Evolutionary conservation across 1,139 yeast species (phyloP).

Genomic region (Scheffersomyces segobiensis): DNA sequence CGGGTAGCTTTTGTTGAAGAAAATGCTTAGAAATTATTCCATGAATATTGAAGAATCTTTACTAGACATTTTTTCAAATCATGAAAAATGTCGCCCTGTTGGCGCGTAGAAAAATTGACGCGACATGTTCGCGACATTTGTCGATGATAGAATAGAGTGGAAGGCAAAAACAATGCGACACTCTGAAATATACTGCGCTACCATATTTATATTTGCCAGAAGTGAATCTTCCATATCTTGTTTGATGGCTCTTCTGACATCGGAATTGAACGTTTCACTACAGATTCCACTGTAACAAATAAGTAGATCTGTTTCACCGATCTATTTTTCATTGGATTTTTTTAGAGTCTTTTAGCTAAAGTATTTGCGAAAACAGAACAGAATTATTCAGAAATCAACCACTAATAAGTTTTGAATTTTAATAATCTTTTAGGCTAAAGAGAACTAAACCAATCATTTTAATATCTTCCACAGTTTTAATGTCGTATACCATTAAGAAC

Average conservation of each 20-base stretch:
- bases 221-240: too few species aligned
- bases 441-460: too few species aligned
- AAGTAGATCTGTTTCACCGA: too few species aligned
- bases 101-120: background rate
- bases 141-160: background rate
- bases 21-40: background rate
- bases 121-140: background rate
- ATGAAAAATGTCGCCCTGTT: background rate
- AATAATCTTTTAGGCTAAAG: too few species aligned
- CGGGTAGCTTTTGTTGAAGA: background rate
- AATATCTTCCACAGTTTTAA: background rate
- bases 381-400: too few species aligned
- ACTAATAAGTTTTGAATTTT: too few species aligned
- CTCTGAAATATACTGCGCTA: background rate
- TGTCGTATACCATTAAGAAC: background rate
- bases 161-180: background rate
- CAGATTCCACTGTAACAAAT: too few species aligned
- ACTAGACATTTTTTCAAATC: background rate
- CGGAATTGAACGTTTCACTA: too few species aligned
- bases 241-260: too few species aligned
- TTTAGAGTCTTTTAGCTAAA: too few species aligned
- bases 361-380: too few species aligned
- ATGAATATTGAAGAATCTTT: background rate
- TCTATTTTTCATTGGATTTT: too few species aligned
- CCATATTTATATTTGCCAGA: background rate